A percentile compares a stretch with the other conserved stretches of the same genome.
Conservation (phyloP, 2,329 filamentous ascomycete species). For the Corinectria fuckeliana region DNA sequence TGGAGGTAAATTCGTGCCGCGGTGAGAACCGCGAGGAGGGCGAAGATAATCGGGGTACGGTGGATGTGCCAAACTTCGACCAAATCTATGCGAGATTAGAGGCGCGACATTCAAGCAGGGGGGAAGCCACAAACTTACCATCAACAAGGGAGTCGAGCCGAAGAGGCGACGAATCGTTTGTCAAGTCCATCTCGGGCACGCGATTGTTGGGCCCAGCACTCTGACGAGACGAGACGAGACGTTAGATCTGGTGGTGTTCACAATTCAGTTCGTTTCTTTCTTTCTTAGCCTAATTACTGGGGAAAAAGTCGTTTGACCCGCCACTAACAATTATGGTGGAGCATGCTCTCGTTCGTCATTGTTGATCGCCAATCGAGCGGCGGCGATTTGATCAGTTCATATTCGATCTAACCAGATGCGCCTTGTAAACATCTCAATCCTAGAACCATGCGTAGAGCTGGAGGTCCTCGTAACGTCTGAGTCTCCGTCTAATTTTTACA, state of each 20-base stretch:
- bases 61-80: constrained; percentile 55
- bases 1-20: constrained; percentile 52
- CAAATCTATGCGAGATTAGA: constrained; percentile 39
- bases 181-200: constrained; percentile 34
- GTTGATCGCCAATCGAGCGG: constrained; percentile 34
- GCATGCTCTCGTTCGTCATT: constrained; percentile 22
- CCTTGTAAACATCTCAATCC: too few relatives aligned
- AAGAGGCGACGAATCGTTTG: constrained; percentile 34
- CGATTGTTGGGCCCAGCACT: constrained; percentile 8
- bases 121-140: constrained; percentile 24
- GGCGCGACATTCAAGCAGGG: constrained; percentile 5
- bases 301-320: constrained; percentile 37
- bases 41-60: constrained; percentile 52
- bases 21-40: constrained; percentile 46
- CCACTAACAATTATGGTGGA: constrained; percentile 33
- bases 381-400: constrained; percentile 30
- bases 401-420: not conserved
- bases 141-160: constrained; percentile 35
- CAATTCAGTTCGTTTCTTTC: not conserved
- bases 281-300: too few relatives aligned
- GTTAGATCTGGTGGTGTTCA: constrained; percentile 4
- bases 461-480: too few relatives aligned
- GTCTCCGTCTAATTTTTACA: too few relatives aligned
- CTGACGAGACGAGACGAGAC: not conserved
- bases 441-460: not conserved